Evolutionary conservation across 371 early-diverging fungal species (phyloP).

Genomic region (Actinomortierella wolfii): DNA sequence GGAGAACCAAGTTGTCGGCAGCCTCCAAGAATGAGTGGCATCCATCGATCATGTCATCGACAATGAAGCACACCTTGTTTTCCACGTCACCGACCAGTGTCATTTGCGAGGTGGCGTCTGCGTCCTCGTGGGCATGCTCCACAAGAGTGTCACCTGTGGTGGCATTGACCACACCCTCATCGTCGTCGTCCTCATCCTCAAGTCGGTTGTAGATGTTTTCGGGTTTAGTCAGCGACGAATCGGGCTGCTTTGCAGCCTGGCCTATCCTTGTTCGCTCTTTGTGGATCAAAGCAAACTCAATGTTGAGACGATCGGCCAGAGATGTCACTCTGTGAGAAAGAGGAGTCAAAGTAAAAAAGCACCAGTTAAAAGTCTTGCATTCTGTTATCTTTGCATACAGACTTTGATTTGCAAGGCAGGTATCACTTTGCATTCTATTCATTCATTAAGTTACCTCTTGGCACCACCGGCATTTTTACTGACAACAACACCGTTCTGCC

Average conservation of each 20-base stretch:
- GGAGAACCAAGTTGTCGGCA: constrained; percentile 87
- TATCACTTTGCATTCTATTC: too few relatives aligned
- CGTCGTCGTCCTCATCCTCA: constrained; percentile 52
- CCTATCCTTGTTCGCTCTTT: constrained; percentile 96
- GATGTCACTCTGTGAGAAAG: constrained; percentile 92
- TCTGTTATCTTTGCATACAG: too few relatives aligned
- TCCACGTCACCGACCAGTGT: constrained; percentile 95
- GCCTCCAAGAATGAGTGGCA: constrained; percentile 94
- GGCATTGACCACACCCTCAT: constrained; percentile 49
- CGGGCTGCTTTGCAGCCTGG: too few relatives aligned
- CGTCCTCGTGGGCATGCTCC: too few relatives aligned
- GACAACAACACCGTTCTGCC: constrained; percentile 88
- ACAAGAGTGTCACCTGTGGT: too few relatives aligned
- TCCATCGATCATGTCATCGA: constrained; percentile 99
- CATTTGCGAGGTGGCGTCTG: constrained; percentile 95
- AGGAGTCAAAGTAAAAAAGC: too few relatives aligned
- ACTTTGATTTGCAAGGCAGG: too few relatives aligned
- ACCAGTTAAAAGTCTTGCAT: too few relatives aligned
- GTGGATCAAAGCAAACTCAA: constrained; percentile 98
- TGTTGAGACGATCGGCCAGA: constrained; percentile 93
- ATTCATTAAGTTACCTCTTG: constrained; percentile 87
- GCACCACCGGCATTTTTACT: constrained; percentile 99
- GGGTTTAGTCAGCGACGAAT: constrained; percentile 52
- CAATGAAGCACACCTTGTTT: constrained; percentile 89
- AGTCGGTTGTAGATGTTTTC: constrained; percentile 46